Evolutionary conservation across 768 basidiomycete genomes (phyloP).

Genomic region (Neoboletus subvelutipes): DNA sequence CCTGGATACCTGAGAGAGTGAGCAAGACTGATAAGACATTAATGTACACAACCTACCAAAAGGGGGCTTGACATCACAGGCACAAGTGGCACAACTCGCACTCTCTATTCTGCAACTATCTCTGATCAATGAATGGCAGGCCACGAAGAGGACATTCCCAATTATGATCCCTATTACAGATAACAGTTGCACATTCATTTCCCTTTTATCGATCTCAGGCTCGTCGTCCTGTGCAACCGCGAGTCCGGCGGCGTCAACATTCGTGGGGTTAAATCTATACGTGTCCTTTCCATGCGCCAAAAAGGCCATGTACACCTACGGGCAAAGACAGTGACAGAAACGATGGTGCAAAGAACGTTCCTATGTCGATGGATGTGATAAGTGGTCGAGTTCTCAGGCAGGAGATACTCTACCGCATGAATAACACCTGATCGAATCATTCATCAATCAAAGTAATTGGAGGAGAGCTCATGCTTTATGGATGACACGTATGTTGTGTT

Average conservation of each 20-base stretch:
- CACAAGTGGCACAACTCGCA: not conserved
- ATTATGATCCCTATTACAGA: not conserved
- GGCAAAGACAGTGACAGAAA: not conserved
- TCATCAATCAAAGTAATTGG: constrained; percentile 7
- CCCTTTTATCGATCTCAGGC: not conserved
- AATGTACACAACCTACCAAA: constrained; percentile 4
- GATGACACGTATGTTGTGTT: constrained; percentile 72
- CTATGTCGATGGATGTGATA: not conserved
- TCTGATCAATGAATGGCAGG: not conserved
- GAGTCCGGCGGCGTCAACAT: not conserved
- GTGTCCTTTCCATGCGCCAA: not conserved
- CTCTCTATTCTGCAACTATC: not conserved
- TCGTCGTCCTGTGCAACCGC: not conserved
- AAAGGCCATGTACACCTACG: not conserved
- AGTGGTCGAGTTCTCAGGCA: not conserved
- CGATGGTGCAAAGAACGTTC: not conserved
- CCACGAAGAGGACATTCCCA: not conserved
- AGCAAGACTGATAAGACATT: not conserved
- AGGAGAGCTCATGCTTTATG: constrained; percentile 24
- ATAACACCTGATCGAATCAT: not conserved
- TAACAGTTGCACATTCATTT: not conserved
- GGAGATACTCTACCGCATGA: not conserved
- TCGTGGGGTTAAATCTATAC: not conserved
- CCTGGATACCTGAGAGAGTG: not conserved
- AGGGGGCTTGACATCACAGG: constrained; percentile 7